Evolutionary conservation across 495 filamentous ascomycete genomes (phyloP).

Genomic region (Talaromyces thailandensis): DNA sequence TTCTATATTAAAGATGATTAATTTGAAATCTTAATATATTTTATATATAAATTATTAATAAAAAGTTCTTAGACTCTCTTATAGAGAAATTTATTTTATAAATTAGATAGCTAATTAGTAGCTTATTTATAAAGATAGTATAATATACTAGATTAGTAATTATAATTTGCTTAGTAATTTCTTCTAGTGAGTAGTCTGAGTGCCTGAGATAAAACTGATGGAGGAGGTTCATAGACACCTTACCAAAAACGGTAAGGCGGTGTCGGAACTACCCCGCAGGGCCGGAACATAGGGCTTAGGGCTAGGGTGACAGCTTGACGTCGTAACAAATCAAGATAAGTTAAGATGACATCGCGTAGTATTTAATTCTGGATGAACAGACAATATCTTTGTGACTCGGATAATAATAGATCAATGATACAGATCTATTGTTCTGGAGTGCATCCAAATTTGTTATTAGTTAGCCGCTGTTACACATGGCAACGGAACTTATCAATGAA

Average conservation of each 20-base stretch:
- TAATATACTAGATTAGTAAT: too few relatives aligned
- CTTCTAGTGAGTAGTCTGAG: too few relatives aligned
- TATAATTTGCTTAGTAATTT: too few relatives aligned
- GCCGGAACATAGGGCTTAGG: conserved; percentile 6
- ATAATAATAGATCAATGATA: not conserved
- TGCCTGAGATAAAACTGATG: too few relatives aligned
- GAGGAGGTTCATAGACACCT: not conserved
- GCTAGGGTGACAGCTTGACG: not conserved
- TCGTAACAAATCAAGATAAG: not conserved
- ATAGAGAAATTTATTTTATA: too few relatives aligned
- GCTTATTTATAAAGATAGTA: too few relatives aligned
- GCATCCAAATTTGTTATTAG: not conserved
- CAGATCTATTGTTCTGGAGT: too few relatives aligned
- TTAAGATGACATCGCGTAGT: not conserved
- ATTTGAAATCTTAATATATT: too few relatives aligned
- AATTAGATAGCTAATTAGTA: too few relatives aligned
- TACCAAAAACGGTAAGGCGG: not conserved
- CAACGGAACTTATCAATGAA: not conserved
- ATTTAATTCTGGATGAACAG: not conserved
- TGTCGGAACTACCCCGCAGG: not conserved
- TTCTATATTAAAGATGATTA: too few relatives aligned
- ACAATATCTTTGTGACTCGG: not conserved
- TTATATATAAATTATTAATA: too few relatives aligned
- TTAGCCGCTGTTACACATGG: not conserved
- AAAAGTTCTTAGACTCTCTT: too few relatives aligned